A percentile compares a stretch with the other conserved stretches of the same genome.
Evolutionary conservation across 371 early-diverging fungal species (phyloP).

Genomic region (Actinomortierella wolfii): DNA sequence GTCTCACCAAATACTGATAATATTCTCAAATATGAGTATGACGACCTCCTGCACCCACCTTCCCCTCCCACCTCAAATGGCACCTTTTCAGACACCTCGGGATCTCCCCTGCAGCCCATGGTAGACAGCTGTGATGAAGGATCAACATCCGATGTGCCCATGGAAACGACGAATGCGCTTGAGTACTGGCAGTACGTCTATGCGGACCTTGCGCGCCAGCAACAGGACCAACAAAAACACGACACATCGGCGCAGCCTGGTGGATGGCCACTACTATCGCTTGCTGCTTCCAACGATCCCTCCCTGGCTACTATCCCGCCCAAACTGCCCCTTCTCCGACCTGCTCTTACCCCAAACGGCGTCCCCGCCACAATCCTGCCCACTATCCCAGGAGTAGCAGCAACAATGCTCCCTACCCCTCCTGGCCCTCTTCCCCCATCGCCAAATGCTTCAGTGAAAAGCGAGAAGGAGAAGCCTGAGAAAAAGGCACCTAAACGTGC

Average conservation of each 20-base stretch:
- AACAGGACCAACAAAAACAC: conserved; percentile 21
- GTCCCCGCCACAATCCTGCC: conserved; percentile 1
- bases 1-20: not conserved
- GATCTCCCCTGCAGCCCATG: conserved; percentile 35
- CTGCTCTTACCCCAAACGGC: conserved; percentile 11
- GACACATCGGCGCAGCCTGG: conserved; percentile 17
- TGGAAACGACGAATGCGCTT: conserved; percentile 30
- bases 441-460: no score
- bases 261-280: conserved; percentile 24
- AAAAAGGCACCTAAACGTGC: no score
- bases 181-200: conserved; percentile 45
- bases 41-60: conserved; percentile 37
- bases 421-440: not conserved
- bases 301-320: conserved; percentile 16
- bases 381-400: not conserved
- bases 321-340: no score
- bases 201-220: conserved; percentile 23
- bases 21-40: conserved; percentile 20
- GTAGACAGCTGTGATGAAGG: conserved; percentile 43
- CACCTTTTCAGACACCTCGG: conserved; percentile 42
- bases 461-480: no score
- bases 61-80: conserved; percentile 43
- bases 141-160: conserved; percentile 30
- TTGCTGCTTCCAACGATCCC: conserved; percentile 8
- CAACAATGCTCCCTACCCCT: not conserved